Base-by-base conservation (phyloP, 441 rosid genomes). In the Populus trichocarpa region DNA sequence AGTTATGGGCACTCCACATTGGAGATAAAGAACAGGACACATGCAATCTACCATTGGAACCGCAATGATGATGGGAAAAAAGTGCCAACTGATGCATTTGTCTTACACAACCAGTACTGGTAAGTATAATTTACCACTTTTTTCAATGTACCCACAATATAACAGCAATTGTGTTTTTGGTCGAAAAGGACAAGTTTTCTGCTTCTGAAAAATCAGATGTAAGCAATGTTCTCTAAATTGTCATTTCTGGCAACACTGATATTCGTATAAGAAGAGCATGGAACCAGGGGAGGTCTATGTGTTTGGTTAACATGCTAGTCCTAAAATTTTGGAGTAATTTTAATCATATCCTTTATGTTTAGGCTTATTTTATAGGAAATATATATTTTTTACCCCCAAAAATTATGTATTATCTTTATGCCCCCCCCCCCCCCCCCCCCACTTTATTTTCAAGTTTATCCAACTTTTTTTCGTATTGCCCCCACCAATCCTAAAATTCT, bases 1-100 rank as follows among this genome's bases (percentile, higher is more conserved):
- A 95, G 96, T 78, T 93, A 90, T 57, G 92, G 94, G 59, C 99
- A 90, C 69, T 92, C 97, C 2, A 76, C 86, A 18, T 82, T 91
- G 81, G 92, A 93, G 77, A 90, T 93, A 67, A 80, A 74, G 79
- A 93, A 92, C 76, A 84, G 87, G 77, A 92, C 98, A 20, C 95
- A 89, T 40, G 95, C 98, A 0, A 28, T 74, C 18, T 92, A 92
- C 84, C 90, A 84, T 2, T 93, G 96, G 96, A 90, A 92, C 77
- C 88, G 94, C 36, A 92, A 94, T 42, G 87, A 94, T 71, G 91
- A 90, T 11, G 92, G 90, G 11, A 85, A 86, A 42, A 85, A 89
- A n/a, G 85, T 88, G 42, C 81, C 86, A 1, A 83, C 87, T 4
- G 97, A 94, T 84, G 84, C 88, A 1, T 78, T 89, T 26, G 71